Evolutionary conservation across 331 rosid genomes (phyloP).

Genomic region (Malus hybrid): DNA sequence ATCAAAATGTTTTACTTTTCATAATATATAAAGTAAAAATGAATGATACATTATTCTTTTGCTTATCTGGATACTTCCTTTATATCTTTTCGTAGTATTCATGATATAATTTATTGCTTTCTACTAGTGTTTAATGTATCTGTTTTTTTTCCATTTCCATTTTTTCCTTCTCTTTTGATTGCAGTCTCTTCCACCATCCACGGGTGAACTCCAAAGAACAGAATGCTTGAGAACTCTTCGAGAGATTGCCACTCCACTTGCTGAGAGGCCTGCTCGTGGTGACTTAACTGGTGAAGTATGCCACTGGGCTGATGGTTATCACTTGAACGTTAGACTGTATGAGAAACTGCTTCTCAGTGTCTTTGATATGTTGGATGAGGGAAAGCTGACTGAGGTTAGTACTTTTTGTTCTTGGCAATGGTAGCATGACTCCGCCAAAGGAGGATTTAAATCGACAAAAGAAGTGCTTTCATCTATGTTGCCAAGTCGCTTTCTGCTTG

Average conservation of each 20-base stretch:
- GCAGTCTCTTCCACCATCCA: conserved; percentile 78
- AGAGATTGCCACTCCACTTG: conserved; percentile 77
- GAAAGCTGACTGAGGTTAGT: conserved; percentile 90
- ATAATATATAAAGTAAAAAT: no score
- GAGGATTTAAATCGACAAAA: conserved; percentile 13
- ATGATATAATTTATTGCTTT: background rate
- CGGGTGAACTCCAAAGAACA: conserved; percentile 88
- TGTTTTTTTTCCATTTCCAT: background rate
- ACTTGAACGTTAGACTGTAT: conserved; percentile 79
- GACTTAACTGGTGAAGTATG: conserved; percentile 99
- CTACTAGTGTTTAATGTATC: background rate
- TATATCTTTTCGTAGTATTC: background rate
- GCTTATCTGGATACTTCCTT: background rate
- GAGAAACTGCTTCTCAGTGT: conserved; percentile 90
- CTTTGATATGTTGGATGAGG: conserved; percentile 95
- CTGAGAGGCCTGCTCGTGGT: conserved; percentile 97
- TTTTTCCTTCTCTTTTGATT: conserved; percentile 4
- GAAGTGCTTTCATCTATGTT: background rate
- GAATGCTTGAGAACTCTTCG: conserved; percentile 86
- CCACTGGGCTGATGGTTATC: conserved; percentile 99
- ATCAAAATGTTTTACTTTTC: background rate
- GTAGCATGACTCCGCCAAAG: background rate
- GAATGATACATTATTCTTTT: background rate
- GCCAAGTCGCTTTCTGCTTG: background rate
- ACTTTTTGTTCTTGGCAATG: conserved; percentile 20